Evolutionary conservation across 129 eudicot genomes (phyloP).

Genomic region (Apium graveolens): DNA sequence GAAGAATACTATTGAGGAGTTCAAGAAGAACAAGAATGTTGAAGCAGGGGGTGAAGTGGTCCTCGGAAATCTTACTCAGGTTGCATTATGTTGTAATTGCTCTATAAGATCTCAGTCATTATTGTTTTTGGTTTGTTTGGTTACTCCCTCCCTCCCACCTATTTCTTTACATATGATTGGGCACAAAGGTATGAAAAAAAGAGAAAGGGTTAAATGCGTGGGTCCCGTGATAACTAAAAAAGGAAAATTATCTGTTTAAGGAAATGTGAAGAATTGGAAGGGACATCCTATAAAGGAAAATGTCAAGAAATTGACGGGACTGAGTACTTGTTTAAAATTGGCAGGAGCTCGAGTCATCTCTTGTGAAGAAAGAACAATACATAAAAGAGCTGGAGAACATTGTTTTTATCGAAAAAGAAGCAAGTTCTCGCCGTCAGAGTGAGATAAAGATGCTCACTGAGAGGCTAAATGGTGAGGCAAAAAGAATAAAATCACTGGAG

Average conservation of each 20-base stretch:
- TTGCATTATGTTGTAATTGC: conserved; percentile 16
- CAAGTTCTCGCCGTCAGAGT: conserved; percentile 45
- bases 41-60: conserved; percentile 39
- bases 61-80: conserved; percentile 44
- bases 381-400: conserved; percentile 57
- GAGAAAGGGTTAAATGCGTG: too few relatives aligned
- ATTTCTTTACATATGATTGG: too few relatives aligned
- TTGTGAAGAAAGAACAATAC: conserved; percentile 58
- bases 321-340: conserved; percentile 16
- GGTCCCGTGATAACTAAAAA: too few relatives aligned
- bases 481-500: conserved; percentile 79
- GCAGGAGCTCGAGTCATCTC: conserved; percentile 79
- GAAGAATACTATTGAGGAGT: conserved; percentile 33
- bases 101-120: not conserved
- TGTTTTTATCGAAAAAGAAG: conserved; percentile 47
- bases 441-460: conserved; percentile 73
- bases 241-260: too few relatives aligned
- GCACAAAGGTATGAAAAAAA: too few relatives aligned
- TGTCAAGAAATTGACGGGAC: too few relatives aligned
- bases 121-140: conserved; percentile 2
- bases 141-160: too few relatives aligned
- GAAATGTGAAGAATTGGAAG: too few relatives aligned
- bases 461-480: conserved; percentile 61
- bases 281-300: too few relatives aligned
- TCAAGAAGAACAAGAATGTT: conserved; percentile 42